These are phyloP conservation scores for Pseudogymnoascus sp. DNA, from an alignment of 2,329 filamentous ascomycete genomes.

Conservation along the genomic window DNA sequence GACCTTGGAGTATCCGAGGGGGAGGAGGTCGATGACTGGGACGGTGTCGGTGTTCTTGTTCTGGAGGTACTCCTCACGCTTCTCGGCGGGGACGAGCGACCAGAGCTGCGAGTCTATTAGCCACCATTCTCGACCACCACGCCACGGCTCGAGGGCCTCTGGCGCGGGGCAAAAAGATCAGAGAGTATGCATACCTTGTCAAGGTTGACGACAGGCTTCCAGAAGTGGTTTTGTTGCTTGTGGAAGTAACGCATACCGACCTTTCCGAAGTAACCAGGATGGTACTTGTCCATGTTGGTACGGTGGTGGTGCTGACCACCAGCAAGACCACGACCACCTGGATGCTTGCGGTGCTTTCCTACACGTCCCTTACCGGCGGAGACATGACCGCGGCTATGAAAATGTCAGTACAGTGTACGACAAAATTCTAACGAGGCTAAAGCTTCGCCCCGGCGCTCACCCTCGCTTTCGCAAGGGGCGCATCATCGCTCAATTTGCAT, in stretches of 20 bases:
- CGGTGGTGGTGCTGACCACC: constrained; percentile 99
- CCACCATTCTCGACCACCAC: background rate
- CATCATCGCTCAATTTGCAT: constrained; percentile 8
- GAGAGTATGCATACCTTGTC: constrained; percentile 67
- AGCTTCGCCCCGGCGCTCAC: constrained; percentile 11
- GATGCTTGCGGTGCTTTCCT: constrained; percentile 96
- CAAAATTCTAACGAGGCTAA: constrained; percentile 11
- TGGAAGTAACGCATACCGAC: constrained; percentile 96
- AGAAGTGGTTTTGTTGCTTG: constrained; percentile 91
- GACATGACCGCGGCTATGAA: constrained; percentile 83
- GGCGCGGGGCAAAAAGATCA: background rate
- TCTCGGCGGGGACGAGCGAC: constrained; percentile 87
- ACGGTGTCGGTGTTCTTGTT: constrained; percentile 80
- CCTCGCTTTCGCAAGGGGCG: constrained; percentile 5
- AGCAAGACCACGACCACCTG: constrained; percentile 77
- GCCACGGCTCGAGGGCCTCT: background rate
- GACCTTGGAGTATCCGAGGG: constrained; percentile 96
- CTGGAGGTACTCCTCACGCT: constrained; percentile 83
- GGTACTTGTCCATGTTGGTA: constrained; percentile 88
- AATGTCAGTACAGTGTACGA: constrained; percentile 24
- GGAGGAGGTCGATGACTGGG: constrained; percentile 94
- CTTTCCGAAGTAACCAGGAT: constrained; percentile 99
- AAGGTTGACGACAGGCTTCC: constrained; percentile 98
- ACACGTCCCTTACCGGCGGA: constrained; percentile 97
- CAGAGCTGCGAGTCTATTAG: constrained; percentile 58